These are phyloP conservation scores for Neurospora sp. DNA, from an alignment of 495 filamentous ascomycete genomes.

Conservation along the genomic window DNA sequence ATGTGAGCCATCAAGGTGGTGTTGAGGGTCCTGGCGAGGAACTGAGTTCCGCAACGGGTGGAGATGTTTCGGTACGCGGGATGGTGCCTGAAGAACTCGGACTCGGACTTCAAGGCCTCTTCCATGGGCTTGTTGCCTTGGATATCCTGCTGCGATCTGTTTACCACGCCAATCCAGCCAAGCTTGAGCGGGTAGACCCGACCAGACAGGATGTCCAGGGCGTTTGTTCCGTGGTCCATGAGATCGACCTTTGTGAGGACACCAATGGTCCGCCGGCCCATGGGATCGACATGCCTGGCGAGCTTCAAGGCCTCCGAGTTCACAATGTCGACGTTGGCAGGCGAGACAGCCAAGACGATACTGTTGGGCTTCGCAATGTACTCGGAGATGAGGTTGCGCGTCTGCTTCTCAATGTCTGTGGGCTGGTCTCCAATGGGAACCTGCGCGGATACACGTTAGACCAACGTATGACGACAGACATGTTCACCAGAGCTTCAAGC, in stretches of 20 bases:
- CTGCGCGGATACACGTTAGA: slow-evolving; percentile 25
- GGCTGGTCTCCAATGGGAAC: slow-evolving; percentile 97
- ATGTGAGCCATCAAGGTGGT: slow-evolving; percentile 94
- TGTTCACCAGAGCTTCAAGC: not conserved
- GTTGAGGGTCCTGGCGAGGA: slow-evolving; percentile 89
- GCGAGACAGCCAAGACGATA: slow-evolving; percentile 93
- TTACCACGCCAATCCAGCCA: slow-evolving; percentile 96
- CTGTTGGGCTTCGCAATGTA: slow-evolving; percentile 99
- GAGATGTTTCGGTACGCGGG: slow-evolving; percentile 97
- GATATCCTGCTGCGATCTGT: slow-evolving; percentile 97
- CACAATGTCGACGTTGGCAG: slow-evolving; percentile 95
- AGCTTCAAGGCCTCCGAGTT: slow-evolving; percentile 98
- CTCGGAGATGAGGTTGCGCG: slow-evolving; percentile 89
- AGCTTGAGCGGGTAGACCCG: slow-evolving; percentile 95
- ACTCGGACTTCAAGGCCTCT: slow-evolving; percentile 80
- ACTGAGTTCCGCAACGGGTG: slow-evolving; percentile 87
- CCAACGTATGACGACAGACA: slow-evolving; percentile 2
- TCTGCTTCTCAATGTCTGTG: slow-evolving; percentile 97
- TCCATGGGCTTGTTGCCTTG: slow-evolving; percentile 85
- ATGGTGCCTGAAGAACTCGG: slow-evolving; percentile 94
- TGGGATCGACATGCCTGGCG: slow-evolving; percentile 90
- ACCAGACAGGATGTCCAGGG: slow-evolving; percentile 90
- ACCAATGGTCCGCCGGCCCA: slow-evolving; percentile 89
- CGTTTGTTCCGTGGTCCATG: slow-evolving; percentile 99
- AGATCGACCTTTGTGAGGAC: slow-evolving; percentile 96